Base-by-base conservation (phyloP, 176 grass and related monocot species). In the Aegilops bicornis region DNA sequence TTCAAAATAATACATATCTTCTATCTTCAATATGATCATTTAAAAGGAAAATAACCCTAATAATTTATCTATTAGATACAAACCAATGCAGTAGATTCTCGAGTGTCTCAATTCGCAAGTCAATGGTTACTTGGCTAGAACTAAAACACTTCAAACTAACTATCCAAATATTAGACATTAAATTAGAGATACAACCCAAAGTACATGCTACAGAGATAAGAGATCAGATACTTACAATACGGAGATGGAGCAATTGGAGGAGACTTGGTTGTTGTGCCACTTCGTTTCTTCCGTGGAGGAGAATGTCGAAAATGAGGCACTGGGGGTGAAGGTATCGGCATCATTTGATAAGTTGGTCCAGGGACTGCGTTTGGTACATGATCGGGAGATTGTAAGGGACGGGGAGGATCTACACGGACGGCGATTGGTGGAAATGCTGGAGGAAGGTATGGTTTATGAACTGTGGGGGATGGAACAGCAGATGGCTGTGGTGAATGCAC, bases 181-280 rank as follows among this genome's bases (percentile, higher is more conserved):
- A 64, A 83, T 22, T 58, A 32, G 24, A 27, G 20, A 71, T 78
- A 2, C 13, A 86, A 84, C 5, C 31, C 15, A 32, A 39, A 20
- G 73, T 39, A 64, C 20, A 19, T 3, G 67, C 1, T 63, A 47
- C 0, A 69, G 14, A 81, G 35, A 85, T 24, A 32, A 73, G 23
- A 62, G 76, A 74, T 70, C 37, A 79, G 59, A 78, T 84, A 89
- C 89, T 93, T 85, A 95, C 93, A 71, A 74, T 78, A 82, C 10
- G 85, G 81, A 36, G 86, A 89, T 35, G 85, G 85, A 30, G 90
- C 90, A 11, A 86, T 60, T 20, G 83, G 68, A 79, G 87, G 82
- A 31, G 35, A 52, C 30, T 70, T 84, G 9, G 62, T 50, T 77
- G 65, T 60, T 29, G 23, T 82, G 16, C 66, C 80, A 35, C 79